phyloP scores from a whole-genome alignment of 176 grass and related monocot species.

The Raddia distichophylla region DNA sequence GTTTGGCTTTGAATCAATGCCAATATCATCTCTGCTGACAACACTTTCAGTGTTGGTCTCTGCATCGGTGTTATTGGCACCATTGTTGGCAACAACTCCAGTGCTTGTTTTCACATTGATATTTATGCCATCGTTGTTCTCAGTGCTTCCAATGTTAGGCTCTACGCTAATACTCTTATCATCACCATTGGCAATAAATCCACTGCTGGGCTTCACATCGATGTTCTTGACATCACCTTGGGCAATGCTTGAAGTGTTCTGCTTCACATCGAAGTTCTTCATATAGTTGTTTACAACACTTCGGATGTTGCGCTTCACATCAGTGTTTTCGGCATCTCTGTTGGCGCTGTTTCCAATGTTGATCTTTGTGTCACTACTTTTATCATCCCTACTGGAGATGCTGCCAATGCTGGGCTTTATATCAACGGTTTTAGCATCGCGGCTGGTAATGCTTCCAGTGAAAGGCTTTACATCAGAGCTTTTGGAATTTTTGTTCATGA shows the following conservation, averaged over 20 bases:
- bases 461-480: conserved; percentile 37
- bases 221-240: conserved; percentile 40
- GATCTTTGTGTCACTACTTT: conserved; percentile 26
- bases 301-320: conserved; percentile 43
- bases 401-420: conserved; percentile 31
- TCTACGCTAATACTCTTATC: conserved; percentile 26
- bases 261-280: conserved; percentile 54
- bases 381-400: conserved; percentile 38
- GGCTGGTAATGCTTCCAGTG: conserved; percentile 21
- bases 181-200: conserved; percentile 33
- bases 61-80: conserved; percentile 24
- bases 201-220: conserved; percentile 43
- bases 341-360: conserved; percentile 14
- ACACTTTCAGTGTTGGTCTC: conserved; percentile 42
- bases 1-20: conserved; percentile 43
- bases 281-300: conserved; percentile 58
- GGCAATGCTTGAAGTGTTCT: conserved; percentile 31
- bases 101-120: conserved; percentile 16
- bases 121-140: conserved; percentile 31
- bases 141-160: conserved; percentile 9
- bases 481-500: conserved; percentile 26
- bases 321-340: conserved; percentile 39
- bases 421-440: conserved; percentile 35
- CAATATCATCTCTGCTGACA: conserved; percentile 1
- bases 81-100: conserved; percentile 35